phyloP scores from a whole-genome alignment of 208 protist genomes.

The Trypanosoma rangeli region DNA sequence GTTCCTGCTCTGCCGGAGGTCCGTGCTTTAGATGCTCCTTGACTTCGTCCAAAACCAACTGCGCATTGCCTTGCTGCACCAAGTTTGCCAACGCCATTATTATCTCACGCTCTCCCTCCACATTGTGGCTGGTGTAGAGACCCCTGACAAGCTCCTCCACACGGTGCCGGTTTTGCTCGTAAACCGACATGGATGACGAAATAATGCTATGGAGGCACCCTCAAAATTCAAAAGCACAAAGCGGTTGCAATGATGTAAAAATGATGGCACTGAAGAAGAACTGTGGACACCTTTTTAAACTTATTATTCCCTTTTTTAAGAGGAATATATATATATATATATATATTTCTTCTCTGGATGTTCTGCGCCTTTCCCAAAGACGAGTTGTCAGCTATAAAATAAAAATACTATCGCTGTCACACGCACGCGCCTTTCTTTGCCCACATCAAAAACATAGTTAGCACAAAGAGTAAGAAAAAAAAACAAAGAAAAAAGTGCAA shows the following conservation, averaged over 20 bases:
- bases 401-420: background rate
- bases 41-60: slow-evolving; percentile 71
- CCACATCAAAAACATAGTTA: too few relatives aligned
- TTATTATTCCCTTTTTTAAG: background rate
- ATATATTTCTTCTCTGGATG: too few relatives aligned
- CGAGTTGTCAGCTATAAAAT: background rate
- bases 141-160: slow-evolving; percentile 19
- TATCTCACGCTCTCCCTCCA: slow-evolving; percentile 53
- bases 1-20: slow-evolving; percentile 53
- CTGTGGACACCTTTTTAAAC: background rate
- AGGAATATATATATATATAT: background rate
- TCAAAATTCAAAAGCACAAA: background rate
- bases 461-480: background rate
- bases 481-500: background rate
- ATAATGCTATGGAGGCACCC: background rate
- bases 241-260: background rate
- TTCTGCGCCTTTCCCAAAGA: too few relatives aligned
- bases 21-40: slow-evolving; percentile 78
- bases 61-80: slow-evolving; percentile 61
- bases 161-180: slow-evolving; percentile 12
- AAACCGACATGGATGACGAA: background rate
- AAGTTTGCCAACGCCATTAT: slow-evolving; percentile 57
- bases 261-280: background rate
- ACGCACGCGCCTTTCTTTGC: background rate
- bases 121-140: slow-evolving; percentile 31